These are phyloP conservation scores for Phytophthora citrophthora DNA, from an alignment of 352 stramenopile species.

Conservation along the genomic window DNA sequence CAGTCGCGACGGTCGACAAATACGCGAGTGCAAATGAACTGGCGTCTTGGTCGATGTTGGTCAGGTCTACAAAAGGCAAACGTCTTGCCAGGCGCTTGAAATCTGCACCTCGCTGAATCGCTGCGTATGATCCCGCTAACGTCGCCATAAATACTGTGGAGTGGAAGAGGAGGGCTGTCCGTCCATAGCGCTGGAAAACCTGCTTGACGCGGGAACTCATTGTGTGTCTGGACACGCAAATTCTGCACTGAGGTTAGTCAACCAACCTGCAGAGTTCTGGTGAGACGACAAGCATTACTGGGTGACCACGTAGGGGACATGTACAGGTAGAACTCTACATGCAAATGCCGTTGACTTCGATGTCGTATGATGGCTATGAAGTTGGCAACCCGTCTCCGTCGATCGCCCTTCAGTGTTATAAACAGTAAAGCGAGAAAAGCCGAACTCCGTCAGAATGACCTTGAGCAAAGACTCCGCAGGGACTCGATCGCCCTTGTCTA, in stretches of 20 bases:
- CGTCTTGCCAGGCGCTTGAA: constrained; percentile 47
- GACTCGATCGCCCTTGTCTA: too few species aligned
- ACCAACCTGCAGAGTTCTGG: background rate
- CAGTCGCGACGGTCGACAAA: constrained; percentile 89
- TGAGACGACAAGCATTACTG: background rate
- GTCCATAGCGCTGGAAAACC: constrained; percentile 92
- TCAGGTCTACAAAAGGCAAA: background rate
- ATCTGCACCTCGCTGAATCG: constrained; percentile 62
- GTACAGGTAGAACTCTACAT: too few species aligned
- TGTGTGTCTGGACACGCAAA: background rate
- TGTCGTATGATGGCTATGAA: too few species aligned
- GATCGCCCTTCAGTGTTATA: too few species aligned
- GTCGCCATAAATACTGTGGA: constrained; percentile 93
- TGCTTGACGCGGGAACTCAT: constrained; percentile 69
- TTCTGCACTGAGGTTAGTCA: background rate
- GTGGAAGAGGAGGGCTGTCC: constrained; percentile 92
- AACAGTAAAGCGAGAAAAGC: too few species aligned
- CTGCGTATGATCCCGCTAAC: constrained; percentile 81
- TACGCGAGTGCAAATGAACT: constrained; percentile 75
- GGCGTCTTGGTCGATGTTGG: background rate
- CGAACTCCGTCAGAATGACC: too few species aligned
- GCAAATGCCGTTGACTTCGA: too few species aligned
- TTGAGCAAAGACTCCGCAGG: too few species aligned
- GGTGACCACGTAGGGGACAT: background rate
- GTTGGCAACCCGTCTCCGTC: too few species aligned